phyloP scores from a whole-genome alignment of 345 rosid genomes.

The Eucalyptus tenuipes region DNA sequence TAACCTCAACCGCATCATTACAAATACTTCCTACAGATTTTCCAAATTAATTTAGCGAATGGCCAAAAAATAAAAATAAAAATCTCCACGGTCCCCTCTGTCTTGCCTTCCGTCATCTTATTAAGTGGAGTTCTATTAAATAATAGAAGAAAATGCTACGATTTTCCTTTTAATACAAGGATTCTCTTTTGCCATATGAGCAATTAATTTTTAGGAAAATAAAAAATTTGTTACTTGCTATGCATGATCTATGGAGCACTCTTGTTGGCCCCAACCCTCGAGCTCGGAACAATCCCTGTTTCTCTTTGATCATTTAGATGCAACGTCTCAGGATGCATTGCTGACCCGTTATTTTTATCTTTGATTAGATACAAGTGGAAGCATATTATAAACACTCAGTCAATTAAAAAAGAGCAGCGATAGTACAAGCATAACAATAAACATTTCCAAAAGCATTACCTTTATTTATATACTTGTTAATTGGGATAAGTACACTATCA shows the following conservation, averaged over 20 bases:
- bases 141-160: not conserved
- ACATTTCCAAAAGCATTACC: no score
- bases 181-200: not conserved
- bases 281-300: no score
- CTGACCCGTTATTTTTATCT: no score
- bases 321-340: no score
- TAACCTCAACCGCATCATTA: not conserved
- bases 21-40: not conserved
- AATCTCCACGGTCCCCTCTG: not conserved
- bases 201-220: not conserved
- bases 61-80: not conserved
- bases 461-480: no score
- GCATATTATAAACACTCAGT: no score
- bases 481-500: no score
- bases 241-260: not conserved
- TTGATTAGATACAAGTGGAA: no score
- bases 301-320: no score
- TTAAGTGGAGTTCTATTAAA: not conserved
- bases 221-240: not conserved
- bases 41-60: not conserved
- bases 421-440: no score
- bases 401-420: no score
- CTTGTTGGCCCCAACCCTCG: no score
- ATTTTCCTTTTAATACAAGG: not conserved
- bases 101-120: not conserved